These are phyloP conservation scores for Pholiota adiposa DNA, from an alignment of 1,284 basidiomycete species.

Conservation along the genomic window DNA sequence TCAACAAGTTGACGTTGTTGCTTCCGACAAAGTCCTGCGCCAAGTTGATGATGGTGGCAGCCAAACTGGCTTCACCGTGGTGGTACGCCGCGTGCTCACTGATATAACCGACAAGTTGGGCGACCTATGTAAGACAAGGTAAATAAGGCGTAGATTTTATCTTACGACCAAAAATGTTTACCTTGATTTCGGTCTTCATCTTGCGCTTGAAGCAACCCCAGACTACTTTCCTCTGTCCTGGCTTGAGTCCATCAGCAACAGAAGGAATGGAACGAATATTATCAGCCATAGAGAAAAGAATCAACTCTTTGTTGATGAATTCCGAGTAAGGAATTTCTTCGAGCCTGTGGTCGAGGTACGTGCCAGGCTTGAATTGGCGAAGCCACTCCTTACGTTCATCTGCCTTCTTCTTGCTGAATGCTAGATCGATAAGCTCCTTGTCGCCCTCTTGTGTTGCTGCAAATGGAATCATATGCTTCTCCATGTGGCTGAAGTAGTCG, in stretches of 20 bases:
- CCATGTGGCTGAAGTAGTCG: conserved; percentile 93
- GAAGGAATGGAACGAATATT: conserved; percentile 96
- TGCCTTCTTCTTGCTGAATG: conserved; percentile 99
- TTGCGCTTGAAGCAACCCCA: conserved; percentile 97
- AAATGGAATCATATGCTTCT: conserved; percentile 95
- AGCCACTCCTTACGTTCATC: conserved; percentile 99
- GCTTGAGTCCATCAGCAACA: conserved; percentile 94
- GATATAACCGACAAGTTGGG: conserved; percentile 94
- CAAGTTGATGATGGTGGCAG: conserved; percentile 89
- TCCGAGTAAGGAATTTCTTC: conserved; percentile 89
- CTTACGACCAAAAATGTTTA: conserved; percentile 26
- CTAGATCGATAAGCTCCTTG: conserved; percentile 91
- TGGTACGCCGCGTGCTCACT: conserved; percentile 96
- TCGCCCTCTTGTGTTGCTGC: conserved; percentile 83
- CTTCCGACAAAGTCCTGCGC: conserved; percentile 96
- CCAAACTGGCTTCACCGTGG: conserved; percentile 91
- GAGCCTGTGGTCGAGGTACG: conserved; percentile 90
- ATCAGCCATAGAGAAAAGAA: conserved; percentile 99
- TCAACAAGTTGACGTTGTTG: conserved; percentile 93
- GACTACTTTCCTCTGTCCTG: conserved; percentile 98
- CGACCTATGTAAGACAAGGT: conserved; percentile 59
- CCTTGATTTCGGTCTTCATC: conserved; percentile 92
- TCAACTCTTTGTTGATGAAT: conserved; percentile 98
- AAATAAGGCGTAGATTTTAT: not conserved
- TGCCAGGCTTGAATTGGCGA: conserved; percentile 94